Base-by-base conservation (phyloP, 176 grass and related monocot genomes). In the Rhynchospora tenuis region DNA sequence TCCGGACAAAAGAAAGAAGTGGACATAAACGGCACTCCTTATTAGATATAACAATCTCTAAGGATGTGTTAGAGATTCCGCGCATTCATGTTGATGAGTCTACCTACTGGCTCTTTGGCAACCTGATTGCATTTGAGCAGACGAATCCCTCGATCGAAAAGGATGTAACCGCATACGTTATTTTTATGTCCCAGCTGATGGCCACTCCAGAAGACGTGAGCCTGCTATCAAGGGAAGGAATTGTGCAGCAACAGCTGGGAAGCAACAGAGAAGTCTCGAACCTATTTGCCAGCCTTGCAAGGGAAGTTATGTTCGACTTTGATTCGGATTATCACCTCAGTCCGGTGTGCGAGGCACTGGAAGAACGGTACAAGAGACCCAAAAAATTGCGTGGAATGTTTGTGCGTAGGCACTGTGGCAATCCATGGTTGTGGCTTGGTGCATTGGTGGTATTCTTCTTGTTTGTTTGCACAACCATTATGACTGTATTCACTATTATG, bases 101-200 rank as follows among this genome's bases (percentile, higher is more conserved):
- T 0, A 7, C 9, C 0, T 2, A 0, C 0, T 55, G 38, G 1
- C 48, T 69, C 42, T 84, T 88, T 5, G 83, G 86, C 1, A 88
- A 84, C 59, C 58, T 84, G 0, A 42, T 84, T 1, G 86, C 86
- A 11, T 45, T 88, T 0, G 81, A 88, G 15, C 81, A 88, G 9
- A 83, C 71, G 0, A 67, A 17, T 17, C 48, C 47, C 0, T 23
- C 15, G 15, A 63, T 84, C 0, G 59, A 74, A 6, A 88, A 84
- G n/a, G 51, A 73, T 73, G 15, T 86, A 0, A 86, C 78, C 6
- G 50, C 85, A 0, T 86, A 86, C 16, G 42, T 52, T 50, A 0
- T 86, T 4, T 86, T 86, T 22, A 16, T 86, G 64, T 56, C 85
- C 2, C 67, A 86, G 64, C 78, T 86, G 11, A 82, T 86, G 77